Conservation (phyloP, 345 rosid species). For the Clarkia xantiana region DNA sequence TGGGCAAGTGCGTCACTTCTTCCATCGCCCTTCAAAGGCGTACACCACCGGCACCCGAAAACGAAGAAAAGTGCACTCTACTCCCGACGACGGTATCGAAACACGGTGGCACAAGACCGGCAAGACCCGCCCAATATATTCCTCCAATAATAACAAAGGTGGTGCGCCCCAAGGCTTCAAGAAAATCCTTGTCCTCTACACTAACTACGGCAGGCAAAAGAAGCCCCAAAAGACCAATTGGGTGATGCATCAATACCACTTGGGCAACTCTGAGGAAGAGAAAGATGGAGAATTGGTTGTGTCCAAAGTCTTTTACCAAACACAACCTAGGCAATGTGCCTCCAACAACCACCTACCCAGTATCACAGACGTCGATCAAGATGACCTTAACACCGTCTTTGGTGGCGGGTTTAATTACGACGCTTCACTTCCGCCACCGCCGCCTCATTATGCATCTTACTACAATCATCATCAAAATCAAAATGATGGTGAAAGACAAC, state of each 20-base stretch:
- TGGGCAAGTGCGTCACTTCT: conserved; percentile 82
- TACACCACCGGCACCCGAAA: conserved; percentile 95
- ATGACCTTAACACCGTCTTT: too few species aligned
- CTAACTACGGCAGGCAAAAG: conserved; percentile 72
- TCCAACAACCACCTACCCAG: too few species aligned
- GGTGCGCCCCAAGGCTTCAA: conserved; percentile 87
- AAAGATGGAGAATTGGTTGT: conserved; percentile 92
- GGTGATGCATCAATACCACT: conserved; percentile 93
- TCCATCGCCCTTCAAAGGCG: conserved; percentile 88
- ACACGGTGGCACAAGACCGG: conserved; percentile 96
- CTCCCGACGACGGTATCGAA: conserved; percentile 73
- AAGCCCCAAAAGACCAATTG: conserved; percentile 91
- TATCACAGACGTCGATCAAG: too few species aligned
- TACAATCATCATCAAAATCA: too few species aligned
- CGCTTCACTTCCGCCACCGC: too few species aligned
- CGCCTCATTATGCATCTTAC: too few species aligned
- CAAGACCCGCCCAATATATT: conserved; percentile 73
- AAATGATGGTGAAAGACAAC: too few species aligned
- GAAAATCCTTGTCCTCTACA: conserved; percentile 74
- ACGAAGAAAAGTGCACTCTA: conserved; percentile 74
- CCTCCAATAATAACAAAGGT: too few species aligned
- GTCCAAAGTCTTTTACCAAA: conserved; percentile 82
- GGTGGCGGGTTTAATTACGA: too few species aligned
- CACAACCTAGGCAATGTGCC: conserved; percentile 71
- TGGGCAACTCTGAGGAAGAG: conserved; percentile 78